Evolutionary conservation across 768 basidiomycete species (phyloP), one percentile per base, ranked within the genome.

Genomic region (Psilocybe sp.): DNA sequence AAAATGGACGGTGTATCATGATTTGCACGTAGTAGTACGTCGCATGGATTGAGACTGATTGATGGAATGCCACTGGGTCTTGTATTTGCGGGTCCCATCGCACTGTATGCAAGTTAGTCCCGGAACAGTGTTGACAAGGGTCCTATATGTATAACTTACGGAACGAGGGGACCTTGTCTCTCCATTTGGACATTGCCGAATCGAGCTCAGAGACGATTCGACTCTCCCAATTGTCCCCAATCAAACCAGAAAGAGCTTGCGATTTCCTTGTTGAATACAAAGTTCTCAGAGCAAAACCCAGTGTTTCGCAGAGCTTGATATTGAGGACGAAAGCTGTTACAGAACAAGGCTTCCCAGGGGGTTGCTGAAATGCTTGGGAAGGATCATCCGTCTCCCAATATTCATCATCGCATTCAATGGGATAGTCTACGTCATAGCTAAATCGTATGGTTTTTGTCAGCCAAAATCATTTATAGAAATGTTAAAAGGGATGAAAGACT

Each of bases 1-100:
- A 75, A 66, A 88, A 89, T 1, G 85, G 83, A 7, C 86, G 78
- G 61, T 90, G 87, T 40, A 86, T 71, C 45, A 84, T 69, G 52
- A 89, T 87, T 61, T 84, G 78, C 8, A 77, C 58, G 38, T 80
- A 73, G 59, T 84, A 69, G 51, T 65, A 72, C 13, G 60, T 59
- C 7, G 60, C 53, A 52, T 75, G 67, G 2, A 89, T 69, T 11
- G 63, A 58, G 0, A 77, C 80, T 1, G 80, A 79, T 64, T 85
- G 81, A 36, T 72, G 67, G 59, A 85, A 69, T 53, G 71, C 70
- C 0, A 58, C 49, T 14, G 40, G 36, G 38, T 72, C 55, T 15
- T 60, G 51, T 11, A 59, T 62, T 28, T 66, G 54, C 5, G 75
- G 70, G 47, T 74, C 65, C 73, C 73, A 74, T 31, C 58, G 61